Conservation (phyloP, 176 grass and related monocot species). For the Themeda triandra region DNA sequence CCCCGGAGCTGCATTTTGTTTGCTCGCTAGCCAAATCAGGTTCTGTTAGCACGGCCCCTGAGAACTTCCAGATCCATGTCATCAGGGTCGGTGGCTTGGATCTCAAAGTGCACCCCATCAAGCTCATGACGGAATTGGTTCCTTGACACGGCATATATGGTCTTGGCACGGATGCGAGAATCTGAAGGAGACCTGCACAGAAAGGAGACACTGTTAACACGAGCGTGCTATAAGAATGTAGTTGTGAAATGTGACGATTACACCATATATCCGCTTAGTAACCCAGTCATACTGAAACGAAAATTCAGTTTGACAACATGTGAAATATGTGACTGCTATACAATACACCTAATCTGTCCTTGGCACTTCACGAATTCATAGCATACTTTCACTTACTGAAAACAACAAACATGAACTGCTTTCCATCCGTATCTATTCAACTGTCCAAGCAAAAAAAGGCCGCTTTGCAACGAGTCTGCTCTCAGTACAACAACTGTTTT, state of each 20-base stretch:
- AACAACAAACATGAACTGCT: neutral
- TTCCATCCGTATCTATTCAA: neutral
- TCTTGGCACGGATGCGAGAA: slow-evolving; percentile 69
- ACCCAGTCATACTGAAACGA: neutral
- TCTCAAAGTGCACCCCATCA: slow-evolving; percentile 77
- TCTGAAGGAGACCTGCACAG: slow-evolving; percentile 56
- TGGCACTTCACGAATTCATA: neutral
- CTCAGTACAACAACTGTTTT: slow-evolving; percentile 1
- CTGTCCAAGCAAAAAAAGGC: neutral
- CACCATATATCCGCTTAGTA: neutral
- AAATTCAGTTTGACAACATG: slow-evolving; percentile 3
- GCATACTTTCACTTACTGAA: neutral
- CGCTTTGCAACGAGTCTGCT: neutral
- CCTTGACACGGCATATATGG: slow-evolving; percentile 58
- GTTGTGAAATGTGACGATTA: neutral
- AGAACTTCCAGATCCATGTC: slow-evolving; percentile 69
- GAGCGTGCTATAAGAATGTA: neutral
- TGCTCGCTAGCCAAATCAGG: slow-evolving; percentile 27
- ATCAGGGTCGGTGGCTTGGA: slow-evolving; percentile 67
- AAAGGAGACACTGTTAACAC: neutral
- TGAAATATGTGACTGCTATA: neutral
- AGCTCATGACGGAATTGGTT: slow-evolving; percentile 60
- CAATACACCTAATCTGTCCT: neutral
- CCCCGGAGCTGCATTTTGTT: neutral
- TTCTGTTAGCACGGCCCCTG: slow-evolving; percentile 45